Evolutionary conservation across 345 rosid genomes (phyloP), one percentile per base, ranked within the genome.

Genomic region (Eucalyptus melliodora): DNA sequence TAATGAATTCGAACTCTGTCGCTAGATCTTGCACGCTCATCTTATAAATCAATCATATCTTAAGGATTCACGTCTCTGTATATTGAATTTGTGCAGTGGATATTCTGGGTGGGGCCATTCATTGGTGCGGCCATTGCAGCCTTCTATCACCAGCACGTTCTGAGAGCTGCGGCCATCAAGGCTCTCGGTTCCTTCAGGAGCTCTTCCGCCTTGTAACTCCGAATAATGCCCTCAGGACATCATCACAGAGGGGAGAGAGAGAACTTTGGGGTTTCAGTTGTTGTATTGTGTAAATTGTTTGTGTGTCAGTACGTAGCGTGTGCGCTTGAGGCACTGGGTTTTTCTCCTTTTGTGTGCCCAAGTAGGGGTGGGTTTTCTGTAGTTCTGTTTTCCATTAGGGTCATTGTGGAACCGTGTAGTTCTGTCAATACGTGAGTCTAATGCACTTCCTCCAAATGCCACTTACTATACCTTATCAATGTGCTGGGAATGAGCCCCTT

Each of bases 101-200:
- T 95, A 34, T 95, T 95, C 91, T 95, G 96, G 97, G 94, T 92
- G 50, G 97, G 96, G 90, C 97, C 97, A n/a, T 93, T 95, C 91
- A 55, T 92, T 51, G 97, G 97, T 77, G 96, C 97, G 81, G 93
- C 94, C 27, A 88, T 94, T 42, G 97, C 97, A 85, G 94, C 96
- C 87, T 56, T 95, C 89, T 95, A 95, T 83, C 95, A 95, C 92
- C 96, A 95, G 87, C 90, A 49, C 88, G 90, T 95, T 44, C 88
- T 95, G 44, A 92, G 96, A 69, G 97, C 96, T 67, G 92, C 90
- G 17, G 95, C 94, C 60, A 90, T 90, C 15, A 95, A 93, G 91
- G 94, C 95, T 50, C 92, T 93, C 9, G 95, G 92, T 50, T 95
- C 97, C 50, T 94, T 94, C 95, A 93, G 92, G 93, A 92, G 96